phyloP scores from a whole-genome alignment of 495 filamentous ascomycete species.

The Aspergillus conjunctus region DNA sequence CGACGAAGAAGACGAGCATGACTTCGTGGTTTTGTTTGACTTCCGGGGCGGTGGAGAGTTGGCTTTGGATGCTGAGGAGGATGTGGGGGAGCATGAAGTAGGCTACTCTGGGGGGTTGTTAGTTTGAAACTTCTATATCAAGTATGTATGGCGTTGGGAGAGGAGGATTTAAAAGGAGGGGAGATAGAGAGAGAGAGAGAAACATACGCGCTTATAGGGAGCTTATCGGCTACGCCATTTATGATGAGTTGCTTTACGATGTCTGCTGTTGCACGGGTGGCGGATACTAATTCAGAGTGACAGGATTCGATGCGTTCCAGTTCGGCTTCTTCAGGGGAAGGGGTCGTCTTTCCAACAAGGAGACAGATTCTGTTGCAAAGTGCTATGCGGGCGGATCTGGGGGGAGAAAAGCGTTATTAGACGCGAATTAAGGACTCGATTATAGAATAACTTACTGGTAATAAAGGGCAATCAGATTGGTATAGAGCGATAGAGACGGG shows the following conservation, averaged over 20 bases:
- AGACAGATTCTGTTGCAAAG: constrained; percentile 24
- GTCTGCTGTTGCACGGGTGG: constrained; percentile 19
- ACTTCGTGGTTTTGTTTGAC: constrained; percentile 23
- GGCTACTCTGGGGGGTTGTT: constrained; percentile 13
- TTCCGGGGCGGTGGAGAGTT: constrained; percentile 19
- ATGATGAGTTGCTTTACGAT: constrained; percentile 22
- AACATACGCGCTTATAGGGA: constrained; percentile 24
- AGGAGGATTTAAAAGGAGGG: neutral
- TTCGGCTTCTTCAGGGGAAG: constrained; percentile 14
- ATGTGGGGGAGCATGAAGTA: constrained; percentile 24
- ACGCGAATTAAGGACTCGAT: neutral
- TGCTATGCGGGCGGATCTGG: constrained; percentile 21
- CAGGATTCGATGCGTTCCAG: constrained; percentile 19
- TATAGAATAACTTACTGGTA: constrained; percentile 15
- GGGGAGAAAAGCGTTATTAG: neutral
- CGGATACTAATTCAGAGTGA: constrained; percentile 11
- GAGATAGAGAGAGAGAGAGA: neutral
- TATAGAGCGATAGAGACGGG: constrained; percentile 20
- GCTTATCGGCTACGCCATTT: constrained; percentile 21
- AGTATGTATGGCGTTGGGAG: too few relatives aligned
- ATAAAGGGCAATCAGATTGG: constrained; percentile 21
- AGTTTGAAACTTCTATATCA: neutral
- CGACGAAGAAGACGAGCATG: constrained; percentile 24
- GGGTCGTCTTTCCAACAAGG: constrained; percentile 11
- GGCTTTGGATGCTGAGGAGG: constrained; percentile 21